Evolutionary conservation across 371 early-diverging fungal genomes (phyloP).

Genomic region (Apophysomyces sp.): DNA sequence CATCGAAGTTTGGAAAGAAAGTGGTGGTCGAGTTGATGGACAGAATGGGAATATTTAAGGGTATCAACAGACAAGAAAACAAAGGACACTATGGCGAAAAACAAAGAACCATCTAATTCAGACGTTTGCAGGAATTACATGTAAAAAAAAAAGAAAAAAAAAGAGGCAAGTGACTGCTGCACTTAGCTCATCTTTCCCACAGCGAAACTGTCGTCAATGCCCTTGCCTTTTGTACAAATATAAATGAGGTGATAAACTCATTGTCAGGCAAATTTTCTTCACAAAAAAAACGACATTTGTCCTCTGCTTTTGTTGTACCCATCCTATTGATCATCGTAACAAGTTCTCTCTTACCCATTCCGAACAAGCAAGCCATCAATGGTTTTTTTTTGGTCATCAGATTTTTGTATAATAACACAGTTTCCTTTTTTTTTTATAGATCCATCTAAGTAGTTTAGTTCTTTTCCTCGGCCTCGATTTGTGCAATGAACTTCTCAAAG

Average conservation of each 20-base stretch:
- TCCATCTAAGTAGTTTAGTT: slow-evolving; percentile 14
- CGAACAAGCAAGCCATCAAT: background rate
- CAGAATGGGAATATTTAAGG: background rate
- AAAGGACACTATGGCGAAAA: background rate
- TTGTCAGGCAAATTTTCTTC: background rate
- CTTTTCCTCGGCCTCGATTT: slow-evolving; percentile 36
- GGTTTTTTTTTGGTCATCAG: background rate
- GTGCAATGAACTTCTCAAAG: slow-evolving; percentile 59
- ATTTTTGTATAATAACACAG: background rate
- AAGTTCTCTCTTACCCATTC: background rate
- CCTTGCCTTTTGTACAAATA: background rate
- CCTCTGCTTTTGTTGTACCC: background rate
- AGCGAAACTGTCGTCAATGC: background rate
- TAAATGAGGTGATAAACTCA: background rate
- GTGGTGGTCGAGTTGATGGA: background rate
- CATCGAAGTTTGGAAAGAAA: background rate
- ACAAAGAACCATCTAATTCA: no score
- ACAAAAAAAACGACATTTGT: background rate
- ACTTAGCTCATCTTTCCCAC: background rate
- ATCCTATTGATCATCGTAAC: background rate
- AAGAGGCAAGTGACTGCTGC: background rate
- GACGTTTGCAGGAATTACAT: no score
- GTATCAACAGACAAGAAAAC: background rate
- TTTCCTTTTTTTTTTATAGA: slow-evolving; percentile 12
- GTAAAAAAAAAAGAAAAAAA: no score